phyloP scores from a whole-genome alignment of 2,329 filamentous ascomycete genomes.

The Emmonsia crescens region DNA sequence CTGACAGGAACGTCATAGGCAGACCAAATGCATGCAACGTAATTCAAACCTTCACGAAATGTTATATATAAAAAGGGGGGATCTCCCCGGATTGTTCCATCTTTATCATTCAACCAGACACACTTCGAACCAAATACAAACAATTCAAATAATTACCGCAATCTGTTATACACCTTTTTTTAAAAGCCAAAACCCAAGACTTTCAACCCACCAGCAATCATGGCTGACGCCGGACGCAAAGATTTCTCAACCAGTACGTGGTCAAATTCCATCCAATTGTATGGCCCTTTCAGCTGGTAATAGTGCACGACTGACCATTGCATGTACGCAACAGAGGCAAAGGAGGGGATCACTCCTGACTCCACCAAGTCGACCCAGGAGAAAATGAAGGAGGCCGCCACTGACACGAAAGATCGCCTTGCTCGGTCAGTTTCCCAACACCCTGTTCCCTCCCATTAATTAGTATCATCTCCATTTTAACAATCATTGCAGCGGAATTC shows the following conservation, averaged over 20 bases:
- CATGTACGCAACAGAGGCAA: conserved; percentile 33
- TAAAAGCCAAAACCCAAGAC: background rate
- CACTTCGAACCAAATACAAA: background rate
- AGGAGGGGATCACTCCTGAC: conserved; percentile 49
- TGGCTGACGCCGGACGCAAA: conserved; percentile 54
- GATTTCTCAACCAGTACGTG: conserved; percentile 43
- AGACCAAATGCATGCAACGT: background rate
- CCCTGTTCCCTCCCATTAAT: background rate
- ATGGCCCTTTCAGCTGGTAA: background rate
- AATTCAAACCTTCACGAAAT: background rate
- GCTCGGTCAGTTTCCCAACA: conserved; percentile 31
- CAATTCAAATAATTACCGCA: background rate
- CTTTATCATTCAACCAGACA: background rate
- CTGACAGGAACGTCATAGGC: background rate
- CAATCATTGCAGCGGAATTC: conserved; percentile 27
- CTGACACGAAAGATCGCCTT: conserved; percentile 46
- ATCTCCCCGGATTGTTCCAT: background rate
- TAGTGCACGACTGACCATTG: background rate
- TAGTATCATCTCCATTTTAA: background rate
- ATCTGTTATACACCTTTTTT: background rate
- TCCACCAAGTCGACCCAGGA: conserved; percentile 50
- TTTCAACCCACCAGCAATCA: conserved; percentile 25
- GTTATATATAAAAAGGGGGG: background rate
- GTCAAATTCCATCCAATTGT: background rate
- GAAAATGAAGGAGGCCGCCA: conserved; percentile 47